Evolutionary conservation across 1,284 basidiomycete genomes (phyloP), one percentile per base, ranked within the genome.

Genomic region (Rhodotorula sp.): DNA sequence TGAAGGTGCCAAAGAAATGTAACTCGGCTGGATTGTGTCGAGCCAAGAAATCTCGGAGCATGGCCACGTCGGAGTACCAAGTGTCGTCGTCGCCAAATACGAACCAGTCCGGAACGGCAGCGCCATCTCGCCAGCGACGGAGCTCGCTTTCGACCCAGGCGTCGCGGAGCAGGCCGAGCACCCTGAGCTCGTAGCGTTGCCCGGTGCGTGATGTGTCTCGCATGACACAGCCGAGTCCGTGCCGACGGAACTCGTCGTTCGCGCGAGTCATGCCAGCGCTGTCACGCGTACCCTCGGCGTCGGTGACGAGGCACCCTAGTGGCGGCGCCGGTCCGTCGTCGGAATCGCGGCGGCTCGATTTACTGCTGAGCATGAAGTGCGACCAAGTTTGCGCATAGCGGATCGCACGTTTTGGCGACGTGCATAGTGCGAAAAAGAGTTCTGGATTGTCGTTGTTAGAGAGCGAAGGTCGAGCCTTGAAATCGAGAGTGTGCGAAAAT

Each of bases 21-120:
- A 67, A 64, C 22, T 76, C 75, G 29, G 62, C 42, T 26, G 61
- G 62, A 53, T 73, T 68, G 37, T 62, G 67, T 20, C 46, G 62
- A 3, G 66, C 45, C 6, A 76, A 64, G 59, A 69, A 60, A 1
- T 57, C 37, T 2, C 61, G 46, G 20, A 66, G 30, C 64, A 71
- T 51, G 20, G 20, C 54, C 17, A 29, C 24, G 58, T 72, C 70
- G 26, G 51, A 56, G 29, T 42, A 66, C 65, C 64, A 72, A 12
- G 71, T 72, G 57, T 72, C 71, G 57, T 72, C 71, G 58, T 72
- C 71, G 26, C 30, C 45, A 29, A 72, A 72, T 18, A 70, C 54
- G 60, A 70, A 72, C 65, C 66, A 72, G 55, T 72, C 68, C 51
- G 66, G 60, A 7, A 65, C 24, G 3, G 29, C 15, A 8, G 42